These are phyloP conservation scores for Phyllosticta citrichinensis DNA, from an alignment of 2,329 filamentous ascomycete species.

Conservation along the genomic window DNA sequence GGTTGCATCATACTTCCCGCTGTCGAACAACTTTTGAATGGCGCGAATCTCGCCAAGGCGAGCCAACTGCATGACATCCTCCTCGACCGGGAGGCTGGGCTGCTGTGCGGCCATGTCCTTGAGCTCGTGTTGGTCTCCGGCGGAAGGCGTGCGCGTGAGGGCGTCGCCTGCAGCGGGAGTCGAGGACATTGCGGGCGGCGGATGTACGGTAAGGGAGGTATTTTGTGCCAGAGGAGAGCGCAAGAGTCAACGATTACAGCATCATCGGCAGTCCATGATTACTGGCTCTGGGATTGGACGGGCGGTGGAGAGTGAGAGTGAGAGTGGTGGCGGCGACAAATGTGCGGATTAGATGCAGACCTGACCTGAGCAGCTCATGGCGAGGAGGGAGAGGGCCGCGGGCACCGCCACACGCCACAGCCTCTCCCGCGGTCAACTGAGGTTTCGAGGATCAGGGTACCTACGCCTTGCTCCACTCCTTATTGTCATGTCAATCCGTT, in stretches of 20 bases:
- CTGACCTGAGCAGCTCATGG: neutral
- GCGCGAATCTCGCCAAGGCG: conserved; percentile 74
- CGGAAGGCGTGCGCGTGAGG: neutral
- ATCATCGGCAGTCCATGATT: conserved; percentile 9
- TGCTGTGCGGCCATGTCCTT: conserved; percentile 26
- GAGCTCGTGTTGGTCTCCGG: conserved; percentile 24
- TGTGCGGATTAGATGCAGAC: neutral
- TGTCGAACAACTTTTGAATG: conserved; percentile 85
- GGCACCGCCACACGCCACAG: neutral
- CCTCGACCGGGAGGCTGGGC: conserved; percentile 43
- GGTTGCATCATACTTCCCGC: conserved; percentile 68
- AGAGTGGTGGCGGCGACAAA: neutral
- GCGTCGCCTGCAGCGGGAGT: neutral
- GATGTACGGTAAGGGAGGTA: neutral
- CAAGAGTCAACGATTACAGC: conserved; percentile 1
- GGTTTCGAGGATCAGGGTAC: neutral
- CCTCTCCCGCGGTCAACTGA: neutral
- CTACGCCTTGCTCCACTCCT: neutral
- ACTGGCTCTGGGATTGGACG: neutral
- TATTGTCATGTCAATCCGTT: neutral
- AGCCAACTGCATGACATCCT: conserved; percentile 94
- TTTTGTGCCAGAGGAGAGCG: neutral
- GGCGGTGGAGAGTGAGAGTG: neutral
- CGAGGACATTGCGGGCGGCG: neutral
- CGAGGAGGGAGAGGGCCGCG: neutral